These are phyloP conservation scores for Lagerstroemia speciosa DNA, from an alignment of 345 rosid species.

Conservation along the genomic window DNA sequence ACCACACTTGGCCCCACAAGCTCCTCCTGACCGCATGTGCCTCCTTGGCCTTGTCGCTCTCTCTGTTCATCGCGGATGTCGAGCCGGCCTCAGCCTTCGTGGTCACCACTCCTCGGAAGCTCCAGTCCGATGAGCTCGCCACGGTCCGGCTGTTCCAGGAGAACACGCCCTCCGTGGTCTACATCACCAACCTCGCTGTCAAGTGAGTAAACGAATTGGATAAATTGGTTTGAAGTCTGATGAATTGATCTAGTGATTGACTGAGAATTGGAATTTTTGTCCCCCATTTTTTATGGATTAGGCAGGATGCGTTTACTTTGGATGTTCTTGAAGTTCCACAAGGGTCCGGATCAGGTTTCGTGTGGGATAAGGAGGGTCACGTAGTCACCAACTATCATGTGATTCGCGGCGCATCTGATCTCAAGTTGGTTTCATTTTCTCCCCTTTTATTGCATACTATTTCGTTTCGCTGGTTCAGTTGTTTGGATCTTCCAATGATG, in stretches of 20 bases:
- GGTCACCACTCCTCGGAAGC: constrained; percentile 51
- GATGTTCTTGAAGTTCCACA: constrained; percentile 96
- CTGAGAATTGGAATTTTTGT: not conserved
- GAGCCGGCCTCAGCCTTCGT: constrained; percentile 67
- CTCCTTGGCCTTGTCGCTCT: constrained; percentile 61
- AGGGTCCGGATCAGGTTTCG: constrained; percentile 94
- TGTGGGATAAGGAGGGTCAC: constrained; percentile 82
- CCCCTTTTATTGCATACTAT: not conserved
- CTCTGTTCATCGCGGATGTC: constrained; percentile 42
- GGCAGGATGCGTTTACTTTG: constrained; percentile 93
- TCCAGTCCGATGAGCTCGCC: constrained; percentile 82
- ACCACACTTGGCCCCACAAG: constrained; percentile 14
- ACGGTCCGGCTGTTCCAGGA: constrained; percentile 85
- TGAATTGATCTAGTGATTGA: not conserved
- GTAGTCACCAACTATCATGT: constrained; percentile 92
- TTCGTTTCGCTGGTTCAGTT: not conserved
- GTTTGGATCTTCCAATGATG: no score
- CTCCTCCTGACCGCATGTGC: constrained; percentile 49
- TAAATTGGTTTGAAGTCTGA: not conserved
- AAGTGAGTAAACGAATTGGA: constrained; percentile 24
- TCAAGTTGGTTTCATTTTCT: constrained; percentile 42
- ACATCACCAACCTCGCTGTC: constrained; percentile 87
- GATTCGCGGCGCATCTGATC: constrained; percentile 96
- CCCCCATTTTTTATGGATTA: constrained; percentile 14
- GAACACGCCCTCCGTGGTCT: constrained; percentile 94